Base-by-base conservation (phyloP, 2,329 filamentous ascomycete species). In the Cordyceps farinosa region DNA sequence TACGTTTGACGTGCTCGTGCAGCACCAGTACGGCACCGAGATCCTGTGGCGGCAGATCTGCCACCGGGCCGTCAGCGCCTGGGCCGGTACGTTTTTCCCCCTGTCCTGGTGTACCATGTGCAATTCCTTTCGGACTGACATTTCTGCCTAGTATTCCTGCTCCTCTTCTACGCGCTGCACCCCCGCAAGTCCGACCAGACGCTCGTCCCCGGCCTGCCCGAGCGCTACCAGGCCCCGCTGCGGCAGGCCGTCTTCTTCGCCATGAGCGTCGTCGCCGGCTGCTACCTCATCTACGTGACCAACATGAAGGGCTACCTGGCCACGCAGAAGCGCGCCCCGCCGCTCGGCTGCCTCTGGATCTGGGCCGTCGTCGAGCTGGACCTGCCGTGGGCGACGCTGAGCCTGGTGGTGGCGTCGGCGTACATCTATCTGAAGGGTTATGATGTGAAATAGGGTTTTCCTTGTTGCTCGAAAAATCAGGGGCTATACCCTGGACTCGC, bases 281-380 rank as follows among this genome's bases (percentile, higher is more conserved):
- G 87, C 76, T 93, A 92, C 74, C 80, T 97, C 66, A 88, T 98
- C 55, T 81, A 90, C 68, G 86, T 93, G 60, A 92, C 90, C 32
- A 98, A 97, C 71, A 83, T 80, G 36, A 85, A 87, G 67, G 86
- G 89, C 5, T 98, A 97, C 71, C 87, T 96, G 69, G 90, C 90
- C 7, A 87, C 96, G 27, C 93, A 98, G 91, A 96, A 97, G 79
- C 87, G 87, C 66, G 90, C 92, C 0, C 95, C 95, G n/a, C 88
- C 92, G 5, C 75, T 97, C 15, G 95, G 92, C 0, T 94, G 91
- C 47, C 75, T 98, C 22, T 98, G 94, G 93, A 84, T 98, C 5
- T 98, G 94, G 92, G 87, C 90, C 38, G 88, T 98, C 29, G 83
- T 98, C 53, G 95, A 99, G 78, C 83, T 97, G 77, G 84, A 91